phyloP scores from a whole-genome alignment of 2,329 filamentous ascomycete genomes.

The Trichoderma arundinaceum region DNA sequence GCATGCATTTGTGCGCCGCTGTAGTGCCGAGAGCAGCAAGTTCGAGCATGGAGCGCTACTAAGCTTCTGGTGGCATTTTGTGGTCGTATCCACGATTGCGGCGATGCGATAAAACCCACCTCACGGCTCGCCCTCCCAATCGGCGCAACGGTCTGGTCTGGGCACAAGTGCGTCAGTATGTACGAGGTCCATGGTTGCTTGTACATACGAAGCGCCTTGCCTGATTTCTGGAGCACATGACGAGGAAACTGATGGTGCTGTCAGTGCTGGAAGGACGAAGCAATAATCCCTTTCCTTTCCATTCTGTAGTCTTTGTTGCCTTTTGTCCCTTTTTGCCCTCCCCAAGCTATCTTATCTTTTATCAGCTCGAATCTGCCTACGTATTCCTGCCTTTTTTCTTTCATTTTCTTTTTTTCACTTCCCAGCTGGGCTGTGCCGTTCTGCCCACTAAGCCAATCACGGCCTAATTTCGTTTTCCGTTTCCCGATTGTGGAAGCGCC shows the following conservation, averaged over 20 bases:
- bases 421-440: background rate
- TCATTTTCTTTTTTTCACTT: background rate
- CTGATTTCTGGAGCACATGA: too few species aligned
- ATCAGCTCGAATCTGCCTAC: too few species aligned
- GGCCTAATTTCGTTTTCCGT: constrained; percentile 10
- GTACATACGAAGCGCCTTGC: too few species aligned
- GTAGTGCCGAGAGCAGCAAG: constrained; percentile 19
- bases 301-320: background rate
- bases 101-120: constrained; percentile 5
- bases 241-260: too few species aligned
- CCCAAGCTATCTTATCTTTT: too few species aligned
- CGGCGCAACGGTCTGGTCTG: background rate
- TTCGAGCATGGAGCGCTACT: constrained; percentile 5
- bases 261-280: too few species aligned
- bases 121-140: background rate
- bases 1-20: constrained; percentile 9
- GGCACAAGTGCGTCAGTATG: background rate
- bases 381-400: too few species aligned
- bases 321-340: background rate
- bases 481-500: constrained; percentile 16
- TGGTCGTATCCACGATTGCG: constrained; percentile 15
- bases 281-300: background rate
- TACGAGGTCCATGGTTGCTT: background rate
- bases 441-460: constrained; percentile 15
- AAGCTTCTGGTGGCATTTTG: constrained; percentile 2